Base-by-base conservation (phyloP, 2,329 filamentous ascomycete species). In the Arachnopeziza araneosa region DNA sequence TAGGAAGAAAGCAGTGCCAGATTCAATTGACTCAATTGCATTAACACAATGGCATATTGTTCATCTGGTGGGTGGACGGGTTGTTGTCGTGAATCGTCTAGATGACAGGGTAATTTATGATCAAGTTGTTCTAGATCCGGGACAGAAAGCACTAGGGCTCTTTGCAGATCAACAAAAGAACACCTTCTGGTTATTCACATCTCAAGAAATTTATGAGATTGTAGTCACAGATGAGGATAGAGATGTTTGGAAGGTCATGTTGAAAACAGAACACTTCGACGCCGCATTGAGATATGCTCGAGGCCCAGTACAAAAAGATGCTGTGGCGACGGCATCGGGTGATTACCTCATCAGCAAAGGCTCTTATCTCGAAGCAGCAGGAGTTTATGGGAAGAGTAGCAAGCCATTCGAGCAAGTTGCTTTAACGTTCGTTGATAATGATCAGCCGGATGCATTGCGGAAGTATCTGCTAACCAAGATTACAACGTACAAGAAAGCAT, bases 391-490 rank as follows among this genome's bases (percentile, higher is more conserved):
- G 14, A 91, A 91, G 73, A 98, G 95, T 75, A 97, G 90, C 72
- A 98, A 98, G 77, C 87, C 91, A 0, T 99, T 99, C 67, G 95
- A 99, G 72, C 92, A 99, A 71, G 93, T 99, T 52, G 93, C 93
- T 23, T 79, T 99, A 44, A 87, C 86, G 1, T 90, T 99, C 69
- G 93, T 99, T 66, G 93, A 98, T 74, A 88, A 90, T 64, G 87
- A 87, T 49, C 91, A 98, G 73, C 88, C 91, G 59, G 93, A 98
- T 77, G 93, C 95, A 1, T 76, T 99, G 65, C 85, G 93, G 54
- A 93, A 90, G 70, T 99, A 99, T 70, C 80, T 99, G 4, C 75
- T 93, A 23, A 90, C 91, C 0, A 97, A 96, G 75, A 79, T 99
- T 32, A 82, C 83, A 8, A 88, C 84, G 0, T 87, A 92, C 71